Evolutionary conservation across 805 yeast genomes (phyloP), one percentile per base, ranked within the genome.

Genomic region (Brettanomyces anomalus): DNA sequence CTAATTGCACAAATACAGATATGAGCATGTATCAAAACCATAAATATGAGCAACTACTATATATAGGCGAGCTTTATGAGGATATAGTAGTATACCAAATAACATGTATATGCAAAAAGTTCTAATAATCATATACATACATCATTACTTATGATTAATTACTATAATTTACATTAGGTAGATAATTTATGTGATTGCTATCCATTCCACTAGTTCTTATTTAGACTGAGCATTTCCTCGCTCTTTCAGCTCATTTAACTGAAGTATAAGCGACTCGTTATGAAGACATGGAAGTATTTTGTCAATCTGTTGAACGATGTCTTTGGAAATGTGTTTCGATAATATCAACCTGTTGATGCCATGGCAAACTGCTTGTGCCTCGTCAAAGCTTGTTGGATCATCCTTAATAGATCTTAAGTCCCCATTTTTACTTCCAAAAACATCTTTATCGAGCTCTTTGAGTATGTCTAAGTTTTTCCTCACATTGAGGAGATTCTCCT

Each of bases 401-500:
- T 17, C 18, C 5, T 20, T 13, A n/a, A 16, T 28, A 5, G 4
- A 13, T 15, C 16, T 15, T 15, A 13, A 33, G n/a, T 14, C 15
- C 36, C 8, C 24, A 13, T 36, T 31, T 14, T 17, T 16, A 17
- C 43, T 45, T 30, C 37, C 45, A 26, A 48, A 46, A 15, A 46
- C 41, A 28, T 46, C 51, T 4, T 41, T 15, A 39, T 48, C 46
- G 19, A 41, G n/a, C 7, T 43, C 33, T 24, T 40, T 33, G 2
- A 48, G 37, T 15, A 26, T 33, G 5, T 26, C 21, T 21, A 49
- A n/a, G 34, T 53, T 53, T 3, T 45, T 20, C 38, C 52, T 54
- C 28, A 62, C 58, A 15, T 46, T 49, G 13, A 46, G 48, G 32
- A 62, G 49, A 36, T 55, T 54, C 5, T 51, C 52, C 3, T 46